Evolutionary conservation across 1,284 basidiomycete genomes (phyloP), one percentile per base, ranked within the genome.

Genomic region (Ganoderma lucidum): DNA sequence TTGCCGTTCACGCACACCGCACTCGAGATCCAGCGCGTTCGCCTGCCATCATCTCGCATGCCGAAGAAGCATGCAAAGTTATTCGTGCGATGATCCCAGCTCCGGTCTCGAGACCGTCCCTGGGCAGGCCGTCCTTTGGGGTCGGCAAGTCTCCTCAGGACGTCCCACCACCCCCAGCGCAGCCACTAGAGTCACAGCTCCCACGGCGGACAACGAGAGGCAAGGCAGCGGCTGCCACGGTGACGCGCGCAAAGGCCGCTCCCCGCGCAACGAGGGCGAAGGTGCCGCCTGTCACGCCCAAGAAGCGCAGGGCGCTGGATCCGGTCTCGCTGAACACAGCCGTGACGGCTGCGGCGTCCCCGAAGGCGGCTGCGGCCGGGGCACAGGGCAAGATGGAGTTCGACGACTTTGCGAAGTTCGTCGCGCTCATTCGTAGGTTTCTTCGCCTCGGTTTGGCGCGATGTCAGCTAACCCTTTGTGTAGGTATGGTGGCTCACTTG

Each of bases 401-500:
- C 41, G 88, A 92, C 61, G 84, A 89, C 67, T 81, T 88, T 35
- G 81, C 81, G 2, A 82, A 80, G 30, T 78, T 91, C 19, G 74
- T 87, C 41, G 79, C 79, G 14, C 80, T 91, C 2, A 79, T 93
- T 10, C 85, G 90, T 89, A 55, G 63, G 77, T 71, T 61, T 65
- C 85, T 75, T 51, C 10, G 23, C n/a, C 23, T 23, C 23, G 23
- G 23, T 23, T 23, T 23, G n/a, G 14, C 41, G 5, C 10, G 23
- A 51, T 3, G 10, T 12, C 10, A 71, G 37, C 45, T 62, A 1
- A 64, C 72, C 72, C 70, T 8, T 44, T 61, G 14, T 8, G 23
- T 74, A 93, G 94, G 89, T 63, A 85, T 90, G 69, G 83, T 88
- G 12, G 80, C 89, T 0, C 85, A 90, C 45, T 80, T 96, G 37